These are phyloP conservation scores for Pezicula radicicola DNA, from an alignment of 2,329 filamentous ascomycete genomes.

Conservation along the genomic window DNA sequence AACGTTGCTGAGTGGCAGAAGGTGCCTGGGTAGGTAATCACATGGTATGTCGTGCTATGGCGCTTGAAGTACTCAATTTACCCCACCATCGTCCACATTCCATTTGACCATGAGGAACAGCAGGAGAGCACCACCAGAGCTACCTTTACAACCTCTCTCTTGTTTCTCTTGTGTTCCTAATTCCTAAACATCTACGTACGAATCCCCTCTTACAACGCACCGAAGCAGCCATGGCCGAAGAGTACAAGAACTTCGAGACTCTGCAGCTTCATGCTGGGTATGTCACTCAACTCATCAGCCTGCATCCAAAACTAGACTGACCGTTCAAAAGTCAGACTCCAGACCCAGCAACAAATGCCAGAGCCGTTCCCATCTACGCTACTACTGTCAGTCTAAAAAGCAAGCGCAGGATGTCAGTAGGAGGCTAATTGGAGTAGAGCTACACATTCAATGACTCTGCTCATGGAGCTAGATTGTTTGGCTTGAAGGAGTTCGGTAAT, in stretches of 20 bases:
- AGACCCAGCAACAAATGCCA: slow-evolving; percentile 78
- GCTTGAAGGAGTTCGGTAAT: slow-evolving; percentile 85
- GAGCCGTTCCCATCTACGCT: slow-evolving; percentile 94
- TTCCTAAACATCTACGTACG: too few species aligned
- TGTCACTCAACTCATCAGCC: slow-evolving; percentile 17
- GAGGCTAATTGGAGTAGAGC: slow-evolving; percentile 51
- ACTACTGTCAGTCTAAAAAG: slow-evolving; percentile 56
- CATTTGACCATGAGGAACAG: too few species aligned
- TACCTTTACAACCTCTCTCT: too few species aligned
- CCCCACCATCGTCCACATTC: too few species aligned
- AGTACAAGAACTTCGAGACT: slow-evolving; percentile 71
- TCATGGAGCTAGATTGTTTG: slow-evolving; percentile 91
- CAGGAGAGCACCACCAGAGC: too few species aligned
- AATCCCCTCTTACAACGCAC: too few species aligned
- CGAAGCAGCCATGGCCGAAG: slow-evolving; percentile 14
- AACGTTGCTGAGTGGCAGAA: too few species aligned
- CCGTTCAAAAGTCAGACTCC: slow-evolving; percentile 63
- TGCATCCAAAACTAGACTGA: slow-evolving; percentile 13
- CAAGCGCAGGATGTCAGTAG: background rate
- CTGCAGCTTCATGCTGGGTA: slow-evolving; percentile 84
- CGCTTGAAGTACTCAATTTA: too few species aligned
- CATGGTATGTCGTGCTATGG: too few species aligned
- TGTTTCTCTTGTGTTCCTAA: too few species aligned
- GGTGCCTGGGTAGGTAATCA: too few species aligned
- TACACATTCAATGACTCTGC: slow-evolving; percentile 95